These are phyloP conservation scores for Datisca glomerata DNA, from an alignment of 306 rosid genomes.

Conservation along the genomic window DNA sequence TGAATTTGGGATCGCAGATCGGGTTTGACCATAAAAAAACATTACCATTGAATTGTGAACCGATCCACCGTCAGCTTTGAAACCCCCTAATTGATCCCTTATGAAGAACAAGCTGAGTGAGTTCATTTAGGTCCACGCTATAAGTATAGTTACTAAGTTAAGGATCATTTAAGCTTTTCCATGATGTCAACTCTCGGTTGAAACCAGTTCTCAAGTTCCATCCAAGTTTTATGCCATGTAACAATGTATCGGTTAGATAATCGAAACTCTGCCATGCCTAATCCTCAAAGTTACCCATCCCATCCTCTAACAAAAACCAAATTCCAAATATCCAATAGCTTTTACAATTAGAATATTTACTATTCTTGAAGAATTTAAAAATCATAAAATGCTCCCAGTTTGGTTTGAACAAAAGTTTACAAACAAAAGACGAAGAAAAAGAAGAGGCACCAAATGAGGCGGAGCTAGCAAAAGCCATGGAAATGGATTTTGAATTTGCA, in stretches of 20 bases:
- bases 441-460: slow-evolving; percentile 35
- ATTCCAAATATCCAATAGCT: slow-evolving; percentile 33
- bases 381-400: slow-evolving; percentile 18
- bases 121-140: slow-evolving; percentile 25
- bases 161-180: slow-evolving; percentile 23
- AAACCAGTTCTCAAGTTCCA: slow-evolving; percentile 34
- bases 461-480: slow-evolving; percentile 48
- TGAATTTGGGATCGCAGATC: slow-evolving; percentile 25
- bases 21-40: slow-evolving; percentile 16
- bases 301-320: slow-evolving; percentile 21
- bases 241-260: slow-evolving; percentile 31
- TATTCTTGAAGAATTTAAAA: slow-evolving; percentile 15
- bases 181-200: slow-evolving; percentile 25
- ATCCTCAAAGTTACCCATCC: slow-evolving; percentile 7
- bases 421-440: too few relatives aligned
- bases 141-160: slow-evolving; percentile 27
- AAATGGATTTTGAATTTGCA: too few relatives aligned
- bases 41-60: slow-evolving; percentile 19
- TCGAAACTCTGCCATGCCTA: slow-evolving; percentile 46
- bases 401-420: too few relatives aligned
- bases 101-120: slow-evolving; percentile 31
- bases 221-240: slow-evolving; percentile 39
- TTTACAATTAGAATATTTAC: slow-evolving; percentile 14
- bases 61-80: slow-evolving; percentile 42
- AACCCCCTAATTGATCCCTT: slow-evolving; percentile 18